Conservation (phyloP, 257 asterid genomes). For the Marsdenia floribunda region DNA sequence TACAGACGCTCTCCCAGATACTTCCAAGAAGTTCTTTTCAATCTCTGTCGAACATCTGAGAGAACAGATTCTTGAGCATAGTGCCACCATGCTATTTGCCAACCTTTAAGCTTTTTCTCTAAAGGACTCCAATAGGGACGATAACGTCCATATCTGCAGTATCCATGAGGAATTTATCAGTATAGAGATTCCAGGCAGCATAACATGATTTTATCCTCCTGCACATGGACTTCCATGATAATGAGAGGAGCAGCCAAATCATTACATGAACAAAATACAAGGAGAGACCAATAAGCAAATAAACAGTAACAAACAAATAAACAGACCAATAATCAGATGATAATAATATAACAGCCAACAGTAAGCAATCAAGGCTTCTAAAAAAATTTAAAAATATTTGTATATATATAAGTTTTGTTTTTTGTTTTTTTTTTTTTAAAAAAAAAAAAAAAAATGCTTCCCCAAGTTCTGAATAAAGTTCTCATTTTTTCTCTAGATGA, state of each 20-base stretch:
- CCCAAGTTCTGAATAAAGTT: not conserved
- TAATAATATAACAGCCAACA: not conserved
- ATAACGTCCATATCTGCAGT: slow-evolving; percentile 76
- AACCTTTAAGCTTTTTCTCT: slow-evolving; percentile 61
- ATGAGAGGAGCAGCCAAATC: slow-evolving; percentile 3
- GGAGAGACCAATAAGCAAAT: not conserved
- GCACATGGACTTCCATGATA: slow-evolving; percentile 1
- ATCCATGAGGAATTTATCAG: slow-evolving; percentile 18
- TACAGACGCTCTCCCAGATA: slow-evolving; percentile 93
- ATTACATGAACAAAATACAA: not conserved
- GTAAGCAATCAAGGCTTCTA: not conserved
- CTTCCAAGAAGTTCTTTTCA: slow-evolving; percentile 90
- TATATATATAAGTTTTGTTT: too few species aligned
- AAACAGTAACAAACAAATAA: not conserved
- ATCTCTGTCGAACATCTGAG: slow-evolving; percentile 69
- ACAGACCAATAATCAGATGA: not conserved
- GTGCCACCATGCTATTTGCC: slow-evolving; percentile 97
- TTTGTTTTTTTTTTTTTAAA: too few species aligned
- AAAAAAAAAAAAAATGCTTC: not conserved
- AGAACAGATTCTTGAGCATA: slow-evolving; percentile 87
- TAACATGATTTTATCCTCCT: not conserved
- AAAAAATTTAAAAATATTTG: too few species aligned
- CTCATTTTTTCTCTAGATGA: not conserved
- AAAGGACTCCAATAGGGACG: slow-evolving; percentile 95
- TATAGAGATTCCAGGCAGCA: slow-evolving; percentile 9